Percentiles rank a stretch among this genome's conserved stretches.
phyloP scores from a whole-genome alignment of 805 yeast genomes.

The Ogataea wickerhamii region DNA sequence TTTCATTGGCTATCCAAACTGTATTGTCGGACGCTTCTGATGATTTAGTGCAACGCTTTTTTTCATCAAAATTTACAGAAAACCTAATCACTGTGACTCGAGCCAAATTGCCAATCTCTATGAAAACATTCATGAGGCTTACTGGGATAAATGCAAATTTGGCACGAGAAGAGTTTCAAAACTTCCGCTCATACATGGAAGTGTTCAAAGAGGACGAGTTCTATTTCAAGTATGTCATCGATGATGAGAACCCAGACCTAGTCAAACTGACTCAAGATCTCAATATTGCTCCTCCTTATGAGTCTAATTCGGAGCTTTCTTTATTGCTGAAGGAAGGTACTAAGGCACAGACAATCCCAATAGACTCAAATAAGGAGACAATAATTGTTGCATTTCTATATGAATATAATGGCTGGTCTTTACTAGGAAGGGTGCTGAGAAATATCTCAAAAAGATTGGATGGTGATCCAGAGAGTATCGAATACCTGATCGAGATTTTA shows the following conservation, averaged over 20 bases:
- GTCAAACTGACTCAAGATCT: constrained; percentile 39
- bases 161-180: constrained; percentile 60
- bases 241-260: constrained; percentile 50
- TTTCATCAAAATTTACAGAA: constrained; percentile 40
- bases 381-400: constrained; percentile 61
- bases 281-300: constrained; percentile 50
- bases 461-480: constrained; percentile 36
- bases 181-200: constrained; percentile 60
- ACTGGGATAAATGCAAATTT: constrained; percentile 61
- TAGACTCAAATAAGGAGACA: constrained; percentile 16
- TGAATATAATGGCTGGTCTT: constrained; percentile 82
- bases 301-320: constrained; percentile 41
- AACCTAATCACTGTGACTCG: constrained; percentile 50
- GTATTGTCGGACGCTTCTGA: constrained; percentile 45
- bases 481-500: constrained; percentile 45
- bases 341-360: constrained; percentile 65
- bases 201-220: constrained; percentile 39
- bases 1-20: constrained; percentile 39
- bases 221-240: constrained; percentile 40
- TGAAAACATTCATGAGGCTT: constrained; percentile 58
- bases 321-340: constrained; percentile 51
- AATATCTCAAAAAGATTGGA: constrained; percentile 46
- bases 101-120: constrained; percentile 69
- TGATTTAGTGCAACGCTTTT: constrained; percentile 42
- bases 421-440: constrained; percentile 74